Conservation (phyloP, 176 grass and related monocot genomes). For the Triticum turgidum region DNA sequence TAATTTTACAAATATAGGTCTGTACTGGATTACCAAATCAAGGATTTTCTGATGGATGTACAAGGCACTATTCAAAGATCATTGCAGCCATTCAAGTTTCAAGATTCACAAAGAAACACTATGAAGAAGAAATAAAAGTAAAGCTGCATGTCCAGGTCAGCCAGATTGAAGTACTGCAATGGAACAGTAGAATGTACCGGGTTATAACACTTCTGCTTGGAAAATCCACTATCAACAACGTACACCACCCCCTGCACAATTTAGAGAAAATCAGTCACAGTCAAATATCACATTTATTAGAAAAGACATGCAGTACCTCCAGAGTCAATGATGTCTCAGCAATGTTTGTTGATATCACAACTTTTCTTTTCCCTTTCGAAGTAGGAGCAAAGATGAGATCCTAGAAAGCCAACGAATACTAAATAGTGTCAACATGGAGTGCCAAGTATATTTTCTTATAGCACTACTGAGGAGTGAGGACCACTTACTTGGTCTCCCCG, state of each 20-base stretch:
- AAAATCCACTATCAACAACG: conserved; percentile 96
- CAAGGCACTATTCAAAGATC: conserved; percentile 13
- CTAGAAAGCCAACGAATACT: conserved; percentile 49
- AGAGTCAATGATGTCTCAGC: conserved; percentile 95
- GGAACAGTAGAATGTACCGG: conserved; percentile 54
- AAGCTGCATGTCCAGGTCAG: conserved; percentile 9
- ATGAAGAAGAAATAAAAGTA: not conserved
- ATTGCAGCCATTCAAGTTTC: not conserved
- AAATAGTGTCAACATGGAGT: conserved; percentile 21
- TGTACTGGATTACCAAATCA: conserved; percentile 1
- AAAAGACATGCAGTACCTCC: conserved; percentile 54
- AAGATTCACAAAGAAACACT: not conserved
- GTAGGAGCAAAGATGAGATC: conserved; percentile 87
- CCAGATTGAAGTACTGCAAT: conserved; percentile 6
- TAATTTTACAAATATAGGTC: not conserved
- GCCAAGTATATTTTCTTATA: not conserved
- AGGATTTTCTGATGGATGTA: not conserved
- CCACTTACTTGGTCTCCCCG: conserved; percentile 75
- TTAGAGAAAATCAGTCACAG: conserved; percentile 28
- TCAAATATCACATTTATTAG: not conserved
- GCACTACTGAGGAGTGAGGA: conserved; percentile 4
- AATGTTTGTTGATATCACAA: conserved; percentile 98
- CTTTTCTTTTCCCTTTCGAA: conserved; percentile 90
- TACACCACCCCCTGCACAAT: conserved; percentile 75
- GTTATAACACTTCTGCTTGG: conserved; percentile 98